Percentiles rank a stretch among this genome's conserved stretches.
Evolutionary conservation across 768 basidiomycete species (phyloP).

Genomic region (Rhodotorula toruloides): DNA sequence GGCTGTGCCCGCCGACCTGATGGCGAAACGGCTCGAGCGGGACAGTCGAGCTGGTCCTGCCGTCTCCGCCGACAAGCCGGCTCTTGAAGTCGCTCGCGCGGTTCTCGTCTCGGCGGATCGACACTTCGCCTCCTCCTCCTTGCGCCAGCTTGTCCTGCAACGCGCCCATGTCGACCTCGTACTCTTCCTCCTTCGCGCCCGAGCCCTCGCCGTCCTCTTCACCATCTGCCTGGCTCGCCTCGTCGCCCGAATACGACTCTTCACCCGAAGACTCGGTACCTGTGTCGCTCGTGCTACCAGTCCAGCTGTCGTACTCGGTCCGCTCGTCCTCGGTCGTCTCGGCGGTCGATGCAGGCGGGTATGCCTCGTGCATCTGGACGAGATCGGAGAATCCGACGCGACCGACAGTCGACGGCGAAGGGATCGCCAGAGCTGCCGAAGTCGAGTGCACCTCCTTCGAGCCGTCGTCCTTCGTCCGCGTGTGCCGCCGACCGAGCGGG

Average conservation of each 20-base stretch:
- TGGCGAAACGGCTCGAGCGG: conserved; percentile 92
- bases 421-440: no score
- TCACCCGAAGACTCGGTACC: conserved; percentile 10
- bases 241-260: conserved; percentile 22
- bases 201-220: background rate
- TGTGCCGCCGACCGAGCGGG: background rate
- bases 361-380: no score
- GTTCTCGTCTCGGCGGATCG: conserved; percentile 33
- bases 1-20: conserved; percentile 94
- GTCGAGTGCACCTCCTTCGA: no score
- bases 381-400: background rate
- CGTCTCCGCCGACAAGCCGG: conserved; percentile 39
- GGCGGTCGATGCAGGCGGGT: background rate
- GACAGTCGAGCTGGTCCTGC: conserved; percentile 53
- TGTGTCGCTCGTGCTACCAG: conserved; percentile 20
- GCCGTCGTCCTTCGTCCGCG: background rate
- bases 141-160: conserved; percentile 19
- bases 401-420: background rate
- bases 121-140: conserved; percentile 30
- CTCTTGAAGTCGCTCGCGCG: conserved; percentile 40
- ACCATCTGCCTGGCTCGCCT: background rate
- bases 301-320: conserved; percentile 26
- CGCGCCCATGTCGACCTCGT: conserved; percentile 41
- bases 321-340: conserved; percentile 5
- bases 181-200: conserved; percentile 34